A percentile compares a stretch with the other conserved stretches of the same genome.
phyloP scores from a whole-genome alignment of 805 yeast species.

The Wickerhamomyces chambardii region DNA sequence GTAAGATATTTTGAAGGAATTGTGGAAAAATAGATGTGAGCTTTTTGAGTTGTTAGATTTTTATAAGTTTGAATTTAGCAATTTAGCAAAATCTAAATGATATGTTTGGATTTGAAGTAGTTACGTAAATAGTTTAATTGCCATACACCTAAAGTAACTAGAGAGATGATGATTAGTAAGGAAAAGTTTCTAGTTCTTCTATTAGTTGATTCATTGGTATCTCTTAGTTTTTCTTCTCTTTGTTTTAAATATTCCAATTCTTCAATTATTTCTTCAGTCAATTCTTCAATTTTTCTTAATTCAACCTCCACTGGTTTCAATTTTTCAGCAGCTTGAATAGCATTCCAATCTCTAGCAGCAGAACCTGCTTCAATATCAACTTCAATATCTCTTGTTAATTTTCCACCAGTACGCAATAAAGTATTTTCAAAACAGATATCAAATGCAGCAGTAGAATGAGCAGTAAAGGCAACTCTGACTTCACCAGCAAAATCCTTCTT shows the following conservation, averaged over 20 bases:
- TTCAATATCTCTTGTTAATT: constrained; percentile 63
- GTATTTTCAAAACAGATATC: constrained; percentile 87
- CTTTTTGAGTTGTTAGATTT: not conserved
- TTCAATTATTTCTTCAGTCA: constrained; percentile 69
- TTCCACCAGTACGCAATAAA: constrained; percentile 25
- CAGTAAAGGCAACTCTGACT: constrained; percentile 73
- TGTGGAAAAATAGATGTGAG: no score
- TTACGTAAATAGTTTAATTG: constrained; percentile 87
- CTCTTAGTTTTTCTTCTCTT: constrained; percentile 90
- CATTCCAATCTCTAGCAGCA: constrained; percentile 97
- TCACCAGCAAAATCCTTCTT: constrained; percentile 69
- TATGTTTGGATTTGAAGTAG: constrained; percentile 83
- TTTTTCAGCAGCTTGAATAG: constrained; percentile 85
- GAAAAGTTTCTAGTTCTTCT: constrained; percentile 88
- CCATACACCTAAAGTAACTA: constrained; percentile 82
- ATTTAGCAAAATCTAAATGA: constrained; percentile 33
- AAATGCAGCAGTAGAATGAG: constrained; percentile 74
- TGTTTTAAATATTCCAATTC: constrained; percentile 78
- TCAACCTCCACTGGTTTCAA: constrained; percentile 90
- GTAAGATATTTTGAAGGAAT: no score
- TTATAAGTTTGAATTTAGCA: not conserved
- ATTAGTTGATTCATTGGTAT: constrained; percentile 95
- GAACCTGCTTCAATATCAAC: constrained; percentile 93
- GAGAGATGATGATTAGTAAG: constrained; percentile 52
- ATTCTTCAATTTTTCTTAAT: constrained; percentile 77